Base-by-base conservation (phyloP, 2,329 filamentous ascomycete genomes). In the Neopestalotiopsis clavispora region DNA sequence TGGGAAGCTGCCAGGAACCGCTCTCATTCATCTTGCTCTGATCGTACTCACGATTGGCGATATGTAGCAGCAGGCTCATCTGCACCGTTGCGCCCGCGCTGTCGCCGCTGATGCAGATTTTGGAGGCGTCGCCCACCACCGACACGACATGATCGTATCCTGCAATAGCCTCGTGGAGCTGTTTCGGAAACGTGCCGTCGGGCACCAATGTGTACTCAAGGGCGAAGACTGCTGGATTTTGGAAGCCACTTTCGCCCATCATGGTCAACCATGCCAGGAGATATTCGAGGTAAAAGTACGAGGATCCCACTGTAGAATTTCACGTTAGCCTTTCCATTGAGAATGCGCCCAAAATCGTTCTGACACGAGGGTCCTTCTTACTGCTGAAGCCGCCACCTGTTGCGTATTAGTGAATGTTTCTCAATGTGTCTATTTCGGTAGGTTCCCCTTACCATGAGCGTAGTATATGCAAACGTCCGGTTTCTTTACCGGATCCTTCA, bases 251-350 rank as follows among this genome's bases (percentile, higher is more conserved):
- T 65, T 86, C 81, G 67, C 88, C 84, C 52, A 97, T 84, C 20
- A 94, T 81, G 58, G 85, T 84, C 13, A 93, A 82, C 91, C 91
- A 94, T 9, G 89, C 87, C 67, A 95, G 82, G 2, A 97, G 84
- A 73, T 95, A 96, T 75, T 97, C 94, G 45, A 95, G 87, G 78
- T 97, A 97, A 79, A 97, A 97, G 81, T 92, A 92, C 20, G 87
- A 84, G 13, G 92, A 94, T 3, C 94, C 94, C 90, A 97, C 45
- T 52, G n/a, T 52, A 23, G 9, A 52, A 5, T 52, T 20, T 52
- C n/a, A 10, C 7, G 45, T 52, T 17, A 52, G 45, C n/a, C n/a
- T n/a, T 52, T 52, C 17, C 6, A 9, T 6, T 52, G 6, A 6
- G 3, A 10, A 52, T 23, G n/a, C 20, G 6, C 17, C 42, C 4